Base-by-base conservation (phyloP, 2,329 filamentous ascomycete genomes). In the Colletotrichum cuscutae region DNA sequence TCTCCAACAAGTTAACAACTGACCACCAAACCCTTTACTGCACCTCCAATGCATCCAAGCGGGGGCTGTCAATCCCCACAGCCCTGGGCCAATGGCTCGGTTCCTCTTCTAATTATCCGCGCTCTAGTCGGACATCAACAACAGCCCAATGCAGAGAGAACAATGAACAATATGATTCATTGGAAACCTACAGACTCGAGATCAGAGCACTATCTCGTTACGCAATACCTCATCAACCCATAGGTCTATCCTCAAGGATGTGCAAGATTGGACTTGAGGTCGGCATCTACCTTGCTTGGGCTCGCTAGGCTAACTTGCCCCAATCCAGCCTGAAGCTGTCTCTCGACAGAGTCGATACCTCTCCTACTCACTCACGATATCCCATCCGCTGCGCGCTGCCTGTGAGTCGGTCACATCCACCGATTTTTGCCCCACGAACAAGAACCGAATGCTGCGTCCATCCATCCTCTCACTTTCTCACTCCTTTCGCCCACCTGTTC, bases 41-140 rank as follows among this genome's bases (percentile, higher is more conserved):
- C 24, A 32, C 30, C n/a, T 53, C 37, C 35, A 22, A 58, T 52
- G 46, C 53, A 61, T 65, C 52, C 32, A 64, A 61, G 49, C 13
- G 13, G 60, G 56, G 37, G 3, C 46, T 8, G 22, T 52, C 54
- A 32, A 53, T 7, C 49, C 60, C 60, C 60, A 61, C 32, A 32
- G 12, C 8, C 37, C 26, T 30, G 32, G 60, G 59, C 65, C 65
- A 70, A 69, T 72, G 32, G 42, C 54, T 53, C 57, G 60, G 49
- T 65, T 37, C 54, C 32, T 56, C 66, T 57, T 57, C 28, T 46
- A 72, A 56, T 61, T 60, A 65, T 65, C 66, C 60, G 56, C 30
- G 54, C 26, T 60, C 30, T 54, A 30, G 65, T 72, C 65, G n/a
- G 70, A 69, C 70, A 69, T 69, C 70, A 64, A 71, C 70, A 60